These are phyloP conservation scores for Sphagnum fallax DNA, from an alignment of 228 moss, liverwort and hornwort genomes.

Conservation along the genomic window DNA sequence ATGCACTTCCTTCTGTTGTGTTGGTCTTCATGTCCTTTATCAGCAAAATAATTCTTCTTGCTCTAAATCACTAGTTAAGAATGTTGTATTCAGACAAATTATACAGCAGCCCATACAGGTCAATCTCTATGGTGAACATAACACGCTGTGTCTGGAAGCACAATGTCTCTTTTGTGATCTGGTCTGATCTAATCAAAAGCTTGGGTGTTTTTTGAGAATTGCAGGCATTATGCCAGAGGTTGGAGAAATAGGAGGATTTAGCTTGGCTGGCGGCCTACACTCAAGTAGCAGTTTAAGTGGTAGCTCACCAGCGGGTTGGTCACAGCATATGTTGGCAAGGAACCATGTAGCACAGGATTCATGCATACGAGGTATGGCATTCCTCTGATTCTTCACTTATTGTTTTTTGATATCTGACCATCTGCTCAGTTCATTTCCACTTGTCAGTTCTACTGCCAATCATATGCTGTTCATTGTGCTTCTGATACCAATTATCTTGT, in stretches of 20 bases:
- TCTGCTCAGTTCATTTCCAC: not conserved
- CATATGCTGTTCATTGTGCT: constrained; percentile 22
- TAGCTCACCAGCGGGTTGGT: constrained; percentile 58
- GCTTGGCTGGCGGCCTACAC: constrained; percentile 32
- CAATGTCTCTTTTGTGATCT: not conserved
- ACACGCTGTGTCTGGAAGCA: not conserved
- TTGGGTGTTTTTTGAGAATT: not conserved
- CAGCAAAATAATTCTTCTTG: not conserved
- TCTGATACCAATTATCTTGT: constrained; percentile 8
- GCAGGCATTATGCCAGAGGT: constrained; percentile 38
- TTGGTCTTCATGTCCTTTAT: not conserved
- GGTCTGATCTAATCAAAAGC: not conserved
- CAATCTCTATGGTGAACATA: not conserved
- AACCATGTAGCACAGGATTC: constrained; percentile 51
- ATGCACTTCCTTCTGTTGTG: not conserved
- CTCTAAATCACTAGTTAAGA: not conserved
- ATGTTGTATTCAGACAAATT: not conserved
- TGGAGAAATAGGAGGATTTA: constrained; percentile 32
- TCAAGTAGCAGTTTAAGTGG: constrained; percentile 56
- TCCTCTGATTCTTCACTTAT: not conserved
- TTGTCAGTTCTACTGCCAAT: not conserved
- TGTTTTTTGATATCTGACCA: not conserved
- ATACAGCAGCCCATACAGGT: not conserved
- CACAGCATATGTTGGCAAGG: constrained; percentile 29
- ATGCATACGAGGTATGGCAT: constrained; percentile 37